Base-by-base conservation (phyloP, 305 asterid species). In the Fraxinus nigra region DNA sequence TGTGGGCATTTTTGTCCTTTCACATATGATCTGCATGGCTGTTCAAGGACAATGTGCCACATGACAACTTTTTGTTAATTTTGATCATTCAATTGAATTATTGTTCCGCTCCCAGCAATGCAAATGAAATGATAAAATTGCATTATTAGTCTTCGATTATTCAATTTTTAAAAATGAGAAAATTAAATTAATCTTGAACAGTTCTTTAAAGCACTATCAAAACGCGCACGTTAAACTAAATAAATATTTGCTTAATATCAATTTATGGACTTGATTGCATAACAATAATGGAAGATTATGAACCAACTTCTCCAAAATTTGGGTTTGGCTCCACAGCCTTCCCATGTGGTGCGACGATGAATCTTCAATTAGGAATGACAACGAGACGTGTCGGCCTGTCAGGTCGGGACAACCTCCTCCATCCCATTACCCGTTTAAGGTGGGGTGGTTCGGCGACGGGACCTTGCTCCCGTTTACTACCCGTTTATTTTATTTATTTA, bases 1-100 rank as follows among this genome's bases (percentile, higher is more conserved):
- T 16, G 40, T 16, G 81, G 81, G 72, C 46, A 70, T 10, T 30
- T 0, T 69, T 51, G 85, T 77, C 75, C 10, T 82, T 77, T 33
- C 65, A 33, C 1, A 32, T 4, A 7, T 34, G 34, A 16, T 38
- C 11, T 70, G 59, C 81, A 51, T 77, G 81, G 54, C 77, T 63
- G 26, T 67, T 67, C 37, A 76, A 0, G 65, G 76, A n/a, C 46
- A 37, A 9, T 75, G 13, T 26, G 76, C 43, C 80, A 35, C 54
- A 74, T 75, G 79, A 30, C 37, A 67, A 67, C 18, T 28, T 28
- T 26, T 26, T 24, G n/a, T 28, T 10, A 67, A 67, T 67, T 24
- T 11, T 11, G 37, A 67, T 67, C 24, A 67, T 63, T 63, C 33
- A 22, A 63, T 63, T 24, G 22, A 63, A 26, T 26, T 28, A 24